Conservation (phyloP, 192 early-diverging fungal species). For the Rhizoclosmatium sp. region DNA sequence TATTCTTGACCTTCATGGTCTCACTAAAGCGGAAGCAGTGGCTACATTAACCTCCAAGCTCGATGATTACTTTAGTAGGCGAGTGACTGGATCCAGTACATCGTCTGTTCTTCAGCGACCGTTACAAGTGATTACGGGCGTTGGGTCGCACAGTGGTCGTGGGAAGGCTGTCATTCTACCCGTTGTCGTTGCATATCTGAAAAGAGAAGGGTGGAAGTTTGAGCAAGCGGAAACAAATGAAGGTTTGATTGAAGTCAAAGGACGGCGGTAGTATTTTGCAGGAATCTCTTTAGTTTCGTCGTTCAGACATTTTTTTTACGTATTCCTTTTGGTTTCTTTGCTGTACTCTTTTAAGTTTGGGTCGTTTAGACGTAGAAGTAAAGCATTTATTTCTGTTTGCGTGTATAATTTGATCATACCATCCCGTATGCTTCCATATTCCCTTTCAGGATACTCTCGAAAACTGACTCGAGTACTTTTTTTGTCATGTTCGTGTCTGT, state of each 20-base stretch:
- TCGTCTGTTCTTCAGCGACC: background rate
- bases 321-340: too few species aligned
- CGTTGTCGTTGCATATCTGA: conserved; percentile 18
- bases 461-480: background rate
- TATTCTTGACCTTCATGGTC: conserved; percentile 35
- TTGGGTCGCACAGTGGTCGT: conserved; percentile 7
- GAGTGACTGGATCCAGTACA: background rate
- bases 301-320: too few species aligned
- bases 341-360: too few species aligned
- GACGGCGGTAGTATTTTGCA: background rate
- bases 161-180: conserved; percentile 32
- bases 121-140: conserved; percentile 35
- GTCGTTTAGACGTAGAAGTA: too few species aligned
- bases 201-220: conserved; percentile 29
- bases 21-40: conserved; percentile 22
- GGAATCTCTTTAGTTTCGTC: too few species aligned
- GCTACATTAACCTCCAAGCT: background rate
- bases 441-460: background rate
- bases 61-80: background rate
- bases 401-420: too few species aligned
- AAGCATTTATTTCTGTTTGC: too few species aligned
- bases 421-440: too few species aligned
- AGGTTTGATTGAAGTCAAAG: conserved; percentile 19
- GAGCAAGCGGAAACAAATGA: conserved; percentile 9
- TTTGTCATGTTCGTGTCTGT: background rate